phyloP scores from a whole-genome alignment of 2,329 filamentous ascomycete genomes.

The Pseudocercospora musae region DNA sequence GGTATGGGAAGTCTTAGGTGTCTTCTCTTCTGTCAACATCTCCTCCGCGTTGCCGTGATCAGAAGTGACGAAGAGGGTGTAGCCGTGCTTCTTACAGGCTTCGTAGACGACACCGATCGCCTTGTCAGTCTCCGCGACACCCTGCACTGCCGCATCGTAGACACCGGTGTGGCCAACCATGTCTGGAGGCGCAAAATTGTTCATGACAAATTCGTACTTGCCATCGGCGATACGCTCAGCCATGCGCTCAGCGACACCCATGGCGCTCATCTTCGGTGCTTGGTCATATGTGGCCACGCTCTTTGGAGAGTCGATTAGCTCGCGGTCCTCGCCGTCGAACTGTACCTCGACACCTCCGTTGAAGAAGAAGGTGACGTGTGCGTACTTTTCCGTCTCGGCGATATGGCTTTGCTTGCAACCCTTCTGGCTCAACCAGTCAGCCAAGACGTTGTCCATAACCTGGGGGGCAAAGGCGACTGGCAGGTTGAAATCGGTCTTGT shows the following conservation, averaged over 20 bases:
- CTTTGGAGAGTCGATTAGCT: conserved; percentile 91
- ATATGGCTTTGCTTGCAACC: conserved; percentile 89
- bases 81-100: conserved; percentile 87
- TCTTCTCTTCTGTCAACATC: conserved; percentile 95
- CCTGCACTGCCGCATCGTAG: conserved; percentile 88
- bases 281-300: conserved; percentile 87
- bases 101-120: conserved; percentile 92
- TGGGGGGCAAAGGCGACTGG: conserved; percentile 89
- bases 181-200: conserved; percentile 98
- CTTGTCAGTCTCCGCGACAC: conserved; percentile 81
- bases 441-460: conserved; percentile 95
- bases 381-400: conserved; percentile 98
- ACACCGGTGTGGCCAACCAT: conserved; percentile 99
- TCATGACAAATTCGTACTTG: conserved; percentile 96
- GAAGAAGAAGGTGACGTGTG: conserved; percentile 99
- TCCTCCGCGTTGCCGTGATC: conserved; percentile 98
- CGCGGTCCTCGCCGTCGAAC: conserved; percentile 85
- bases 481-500: conserved; percentile 94
- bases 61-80: conserved; percentile 90
- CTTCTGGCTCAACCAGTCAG: conserved; percentile 92
- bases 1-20: conserved; percentile 96
- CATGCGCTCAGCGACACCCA: conserved; percentile 83
- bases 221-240: conserved; percentile 79
- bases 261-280: conserved; percentile 93
- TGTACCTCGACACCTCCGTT: conserved; percentile 98